Base-by-base conservation (phyloP, 495 filamentous ascomycete species). In the Podospora appendiculata region DNA sequence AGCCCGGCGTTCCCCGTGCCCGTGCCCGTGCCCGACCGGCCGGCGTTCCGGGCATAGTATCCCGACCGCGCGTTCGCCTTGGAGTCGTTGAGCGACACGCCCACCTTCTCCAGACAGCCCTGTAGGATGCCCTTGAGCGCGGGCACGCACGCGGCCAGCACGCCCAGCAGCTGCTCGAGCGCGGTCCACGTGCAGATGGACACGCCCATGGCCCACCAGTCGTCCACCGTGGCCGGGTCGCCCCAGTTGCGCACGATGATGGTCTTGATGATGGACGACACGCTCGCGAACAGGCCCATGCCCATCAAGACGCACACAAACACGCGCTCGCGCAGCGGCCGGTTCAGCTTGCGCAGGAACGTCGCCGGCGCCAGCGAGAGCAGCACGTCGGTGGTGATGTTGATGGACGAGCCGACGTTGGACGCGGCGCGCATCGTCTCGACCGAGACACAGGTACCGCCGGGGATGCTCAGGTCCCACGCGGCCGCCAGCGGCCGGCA, bases 221-320 rank as follows among this genome's bases (percentile, higher is more conserved):
- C 58, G 13, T 48, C 55, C 3, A 11, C 0, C 0, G 50, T 18
- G 7, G 32, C 25, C 14, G 53, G 50, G 18, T 61, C 47, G 32
- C 54, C 51, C 38, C 48, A 64, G n/a, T 48, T 42, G 33, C 57
- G 50, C 13, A 64, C 45, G 7, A 56, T 53, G n/a, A 61, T 52
- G 19, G 61, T 64, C 52, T 64, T 64, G 45, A 58, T 40, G 45
- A 64, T 56, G 43, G 47, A 52, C 10, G 51, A 54, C 0, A 55
- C 49, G 13, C 53, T 57, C 10, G 58, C 61, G 7, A 64, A 53
- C 45, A 64, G 35, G 42, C 61, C 61, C 47, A 64, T 58, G 39
- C 56, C 61, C 61, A 64, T 64, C 7, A 64, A 42, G 19, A 56
- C 44, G 49, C 58, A 64, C 14, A 64, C 58, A 52, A 64, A 59